Evolutionary conservation across 805 yeast genomes (phyloP), one percentile per base, ranked within the genome.

Genomic region (Candida wancherniae): DNA sequence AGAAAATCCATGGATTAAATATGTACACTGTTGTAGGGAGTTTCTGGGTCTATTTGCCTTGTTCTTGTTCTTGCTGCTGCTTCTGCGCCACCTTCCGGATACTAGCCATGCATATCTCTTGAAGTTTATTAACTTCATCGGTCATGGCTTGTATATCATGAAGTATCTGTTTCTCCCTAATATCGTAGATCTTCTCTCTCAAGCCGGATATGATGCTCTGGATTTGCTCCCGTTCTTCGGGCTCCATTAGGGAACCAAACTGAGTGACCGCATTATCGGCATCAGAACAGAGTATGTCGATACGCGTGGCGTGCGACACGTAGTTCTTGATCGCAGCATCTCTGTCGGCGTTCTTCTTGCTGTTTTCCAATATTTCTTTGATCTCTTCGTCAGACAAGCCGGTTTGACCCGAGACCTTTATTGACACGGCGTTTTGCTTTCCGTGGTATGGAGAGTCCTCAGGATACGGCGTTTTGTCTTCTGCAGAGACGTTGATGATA

Each of bases 241-340:
- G 40, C 4, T 56, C 61, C 69, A 76, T 68, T 6, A 58, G 38
- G 6, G 59, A 56, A 6, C 71, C 69, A 51, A 82, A 86, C 62
- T 84, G 94, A 44, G 67, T 67, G 40, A 92, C 65, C 7, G 95
- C 90, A 60, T 73, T 72, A 59, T 87, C 96, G 30, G 95, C 86
- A 58, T 92, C 98, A 50, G 82, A 80, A 46, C 86, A 75, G 30
- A 81, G 69, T 48, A 81, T 77, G 44, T 82, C 94, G 15, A 86
- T 84, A 52, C 79, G 72, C 53, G 82, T 80, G 22, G 90, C 85
- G 50, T 75, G 78, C 51, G 83, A 87, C 39, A 79, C 69, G 34
- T 77, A 68, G 45, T 72, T 75, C 47, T 73, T 75, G 49, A 72
- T 62, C 27, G 71, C 63, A 30, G 71, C 73, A 56, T 83, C 94